Percentiles rank a stretch among this genome's conserved stretches.
phyloP scores from a whole-genome alignment of 2,329 filamentous ascomycete species.

The Beauveria bassiana region DNA sequence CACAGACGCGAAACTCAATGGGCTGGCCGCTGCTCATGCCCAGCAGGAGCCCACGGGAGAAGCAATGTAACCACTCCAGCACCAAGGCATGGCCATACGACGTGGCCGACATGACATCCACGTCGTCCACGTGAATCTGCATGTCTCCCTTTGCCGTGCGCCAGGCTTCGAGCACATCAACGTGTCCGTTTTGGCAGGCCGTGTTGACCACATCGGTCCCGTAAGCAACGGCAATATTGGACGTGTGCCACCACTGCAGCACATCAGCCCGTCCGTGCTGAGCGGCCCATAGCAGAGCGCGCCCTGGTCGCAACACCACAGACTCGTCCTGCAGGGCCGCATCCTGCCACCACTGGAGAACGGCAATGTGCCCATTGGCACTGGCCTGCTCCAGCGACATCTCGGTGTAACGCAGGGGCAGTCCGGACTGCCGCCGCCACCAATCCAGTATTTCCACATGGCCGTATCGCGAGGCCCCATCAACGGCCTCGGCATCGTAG shows the following conservation, averaged over 20 bases:
- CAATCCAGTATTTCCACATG: conserved; percentile 81
- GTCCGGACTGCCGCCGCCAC: conserved; percentile 74
- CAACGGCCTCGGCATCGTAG: conserved; percentile 76
- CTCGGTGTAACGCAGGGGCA: conserved; percentile 80
- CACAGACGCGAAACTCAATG: conserved; percentile 90
- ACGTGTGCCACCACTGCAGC: conserved; percentile 81
- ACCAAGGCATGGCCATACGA: conserved; percentile 79
- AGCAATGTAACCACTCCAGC: conserved; percentile 85
- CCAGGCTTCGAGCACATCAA: conserved; percentile 79
- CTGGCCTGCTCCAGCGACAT: conserved; percentile 81
- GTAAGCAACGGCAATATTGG: conserved; percentile 70
- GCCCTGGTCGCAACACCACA: conserved; percentile 67
- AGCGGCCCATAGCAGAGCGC: conserved; percentile 74
- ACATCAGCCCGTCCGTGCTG: conserved; percentile 73
- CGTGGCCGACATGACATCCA: conserved; percentile 79
- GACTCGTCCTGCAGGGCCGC: conserved; percentile 52
- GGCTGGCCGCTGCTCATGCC: conserved; percentile 52
- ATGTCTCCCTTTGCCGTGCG: conserved; percentile 57
- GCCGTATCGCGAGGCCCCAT: conserved; percentile 78
- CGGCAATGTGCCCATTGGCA: conserved; percentile 72
- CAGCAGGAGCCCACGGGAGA: conserved; percentile 47
- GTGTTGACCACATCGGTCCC: conserved; percentile 77
- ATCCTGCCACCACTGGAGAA: conserved; percentile 90
- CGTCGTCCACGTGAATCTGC: conserved; percentile 67
- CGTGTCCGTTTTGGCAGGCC: conserved; percentile 77